Base-by-base conservation (phyloP, 805 yeast species). In the Tetrapisispora fleetii region DNA sequence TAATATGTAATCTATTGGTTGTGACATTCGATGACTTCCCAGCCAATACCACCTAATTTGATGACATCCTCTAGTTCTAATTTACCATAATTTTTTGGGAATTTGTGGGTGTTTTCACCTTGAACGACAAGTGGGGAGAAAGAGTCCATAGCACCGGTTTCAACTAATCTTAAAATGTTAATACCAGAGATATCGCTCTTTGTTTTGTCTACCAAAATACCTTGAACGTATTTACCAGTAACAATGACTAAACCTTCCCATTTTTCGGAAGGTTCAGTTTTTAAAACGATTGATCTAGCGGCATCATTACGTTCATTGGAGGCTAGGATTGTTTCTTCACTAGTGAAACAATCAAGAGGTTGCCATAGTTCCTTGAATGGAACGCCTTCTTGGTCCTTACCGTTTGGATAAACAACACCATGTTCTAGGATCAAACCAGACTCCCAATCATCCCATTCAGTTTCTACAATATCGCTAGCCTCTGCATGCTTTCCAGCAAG, bases 291-390 rank as follows among this genome's bases (percentile, higher is more conserved):
- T 1, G 62, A 56, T 46, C 53, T 54, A 18, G 57, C 58, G 14
- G 44, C 42, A 24, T 56, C 51, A 6, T 37, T 47, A n/a, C 50
- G 48, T 14, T 47, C 40, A 18, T 46, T 50, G 11, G 40, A 45
- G 10, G 52, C 40, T 16, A 50, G 38, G 24, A 56, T 49, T 8
- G 56, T 58, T 22, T 57, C 49, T 28, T 60, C 63, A 4, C 50
- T 52, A 22, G 52, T 49, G 22, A 47, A 45, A 10, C 63, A 54
- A 39, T 64, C 64, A 36, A 66, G 43, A 46, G 70, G 69, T 52
- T 65, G 69, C 70, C 70, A 66, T 19, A 66, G 50, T 49, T 66
- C 70, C 40, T 57, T 53, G 45, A 66, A 66, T 2, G 52, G 45
- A 21, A 66, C 59, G 13, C 57, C 64, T 45, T 51, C 54, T 14